phyloP scores from a whole-genome alignment of 805 yeast species.

The Lipomyces yamanashiensis region DNA sequence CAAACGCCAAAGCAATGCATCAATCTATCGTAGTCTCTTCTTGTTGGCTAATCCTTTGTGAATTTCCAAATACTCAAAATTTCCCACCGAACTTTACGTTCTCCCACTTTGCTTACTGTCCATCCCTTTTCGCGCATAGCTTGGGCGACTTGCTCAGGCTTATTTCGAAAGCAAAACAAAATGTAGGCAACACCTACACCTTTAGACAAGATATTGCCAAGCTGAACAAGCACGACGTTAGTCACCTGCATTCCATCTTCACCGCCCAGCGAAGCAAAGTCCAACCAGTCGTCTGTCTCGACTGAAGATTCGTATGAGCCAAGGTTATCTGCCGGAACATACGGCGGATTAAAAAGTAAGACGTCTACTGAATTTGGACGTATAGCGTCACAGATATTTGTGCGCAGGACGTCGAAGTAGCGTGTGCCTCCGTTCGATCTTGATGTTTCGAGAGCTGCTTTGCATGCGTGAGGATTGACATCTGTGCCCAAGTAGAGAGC shows the following conservation, averaged over 20 bases:
- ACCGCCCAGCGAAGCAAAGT: constrained; percentile 90
- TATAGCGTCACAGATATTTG: constrained; percentile 60
- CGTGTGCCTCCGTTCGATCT: constrained; percentile 39
- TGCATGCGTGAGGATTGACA: constrained; percentile 77
- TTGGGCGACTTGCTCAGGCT: constrained; percentile 65
- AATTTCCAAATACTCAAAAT: constrained; percentile 74
- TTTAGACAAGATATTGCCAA: constrained; percentile 57
- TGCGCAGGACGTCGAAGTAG: constrained; percentile 57
- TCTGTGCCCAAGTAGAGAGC: constrained; percentile 73
- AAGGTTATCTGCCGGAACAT: constrained; percentile 83
- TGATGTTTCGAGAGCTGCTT: constrained; percentile 55
- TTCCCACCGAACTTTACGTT: constrained; percentile 95
- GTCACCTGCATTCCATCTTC: constrained; percentile 89
- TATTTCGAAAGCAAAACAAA: constrained; percentile 87
- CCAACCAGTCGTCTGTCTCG: constrained; percentile 73
- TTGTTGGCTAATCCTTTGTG: neutral
- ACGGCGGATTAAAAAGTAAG: constrained; percentile 91
- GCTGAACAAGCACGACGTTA: constrained; percentile 57
- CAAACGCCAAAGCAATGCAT: neutral
- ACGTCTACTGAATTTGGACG: constrained; percentile 61
- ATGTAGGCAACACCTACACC: constrained; percentile 78
- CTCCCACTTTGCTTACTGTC: constrained; percentile 57
- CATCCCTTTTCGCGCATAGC: constrained; percentile 58
- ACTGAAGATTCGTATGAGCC: constrained; percentile 61
- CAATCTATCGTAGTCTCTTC: neutral